A percentile compares a stretch with the other conserved stretches of the same genome.
These are phyloP conservation scores for Rutidosis leptorrhynchoides DNA, from an alignment of 129 eudicot species.

Conservation along the genomic window DNA sequence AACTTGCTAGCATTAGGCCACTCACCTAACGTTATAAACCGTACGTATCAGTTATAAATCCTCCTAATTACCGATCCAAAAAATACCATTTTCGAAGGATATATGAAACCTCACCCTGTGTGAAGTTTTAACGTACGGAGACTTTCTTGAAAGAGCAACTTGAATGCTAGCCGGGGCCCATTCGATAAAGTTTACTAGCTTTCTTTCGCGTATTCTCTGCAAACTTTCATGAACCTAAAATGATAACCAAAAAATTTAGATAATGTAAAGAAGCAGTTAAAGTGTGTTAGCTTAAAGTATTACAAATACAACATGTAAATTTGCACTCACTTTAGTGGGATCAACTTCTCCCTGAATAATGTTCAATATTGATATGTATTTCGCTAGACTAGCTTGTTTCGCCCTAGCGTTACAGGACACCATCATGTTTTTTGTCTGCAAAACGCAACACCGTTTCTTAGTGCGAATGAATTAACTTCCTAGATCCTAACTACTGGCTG, in stretches of 20 bases:
- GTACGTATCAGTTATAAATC: constrained; percentile 1
- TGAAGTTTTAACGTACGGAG: constrained; percentile 86
- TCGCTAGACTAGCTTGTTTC: constrained; percentile 84
- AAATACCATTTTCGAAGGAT: background rate
- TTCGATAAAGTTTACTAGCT: constrained; percentile 86
- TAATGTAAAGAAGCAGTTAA: constrained; percentile 3
- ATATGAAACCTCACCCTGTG: constrained; percentile 58
- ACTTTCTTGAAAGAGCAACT: constrained; percentile 90
- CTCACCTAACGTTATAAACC: constrained; percentile 52
- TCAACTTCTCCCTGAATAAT: constrained; percentile 97
- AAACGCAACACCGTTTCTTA: constrained; percentile 22
- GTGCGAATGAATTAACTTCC: background rate
- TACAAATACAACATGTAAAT: background rate
- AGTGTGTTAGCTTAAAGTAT: background rate
- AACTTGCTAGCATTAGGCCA: constrained; percentile 96
- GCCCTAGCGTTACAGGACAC: constrained; percentile 84
- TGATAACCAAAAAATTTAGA: background rate
- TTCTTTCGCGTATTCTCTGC: constrained; percentile 89
- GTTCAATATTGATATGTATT: constrained; percentile 84
- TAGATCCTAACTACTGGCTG: background rate
- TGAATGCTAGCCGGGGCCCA: constrained; percentile 99
- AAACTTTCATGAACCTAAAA: constrained; percentile 85
- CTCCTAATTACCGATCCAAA: background rate
- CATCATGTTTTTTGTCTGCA: constrained; percentile 90
- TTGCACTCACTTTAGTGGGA: constrained; percentile 70